Evolutionary conservation across 371 early-diverging fungal species (phyloP).

Genomic region (Rhizomucor pusillus): DNA sequence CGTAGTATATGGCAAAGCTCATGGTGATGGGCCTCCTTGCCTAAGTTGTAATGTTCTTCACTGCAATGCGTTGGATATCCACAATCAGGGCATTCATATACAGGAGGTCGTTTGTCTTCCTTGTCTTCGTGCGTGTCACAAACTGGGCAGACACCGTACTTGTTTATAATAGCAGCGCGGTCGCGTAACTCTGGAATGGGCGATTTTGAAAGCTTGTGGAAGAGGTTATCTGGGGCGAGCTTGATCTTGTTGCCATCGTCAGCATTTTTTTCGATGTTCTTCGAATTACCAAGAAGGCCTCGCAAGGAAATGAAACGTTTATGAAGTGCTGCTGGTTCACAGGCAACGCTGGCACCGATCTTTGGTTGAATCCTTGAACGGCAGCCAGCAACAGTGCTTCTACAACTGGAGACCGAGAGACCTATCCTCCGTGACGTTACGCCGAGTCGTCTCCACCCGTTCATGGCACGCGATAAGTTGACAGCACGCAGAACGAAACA

Average conservation of each 20-base stretch:
- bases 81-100: conserved; percentile 77
- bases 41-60: conserved; percentile 70
- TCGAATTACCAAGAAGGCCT: conserved; percentile 18
- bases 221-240: conserved; percentile 60
- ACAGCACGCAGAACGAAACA: no score
- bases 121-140: conserved; percentile 54
- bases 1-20: conserved; percentile 61
- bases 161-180: conserved; percentile 63
- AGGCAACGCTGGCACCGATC: neutral
- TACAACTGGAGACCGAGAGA: no score
- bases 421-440: no score
- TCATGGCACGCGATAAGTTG: no score
- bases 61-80: conserved; percentile 85
- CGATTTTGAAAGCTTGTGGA: conserved; percentile 71
- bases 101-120: conserved; percentile 44
- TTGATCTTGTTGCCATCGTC: conserved; percentile 21
- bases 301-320: conserved; percentile 34
- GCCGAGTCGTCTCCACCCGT: no score
- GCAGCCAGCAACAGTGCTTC: no score
- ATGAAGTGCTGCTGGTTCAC: neutral
- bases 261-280: conserved; percentile 3
- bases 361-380: no score
- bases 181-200: conserved; percentile 71
- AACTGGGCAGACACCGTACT: conserved; percentile 73
- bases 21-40: conserved; percentile 48